Percentiles rank a stretch among this genome's conserved stretches.
These are phyloP conservation scores for Cryptococcus sp. DNA, from an alignment of 1,284 basidiomycete genomes.

Conservation along the genomic window DNA sequence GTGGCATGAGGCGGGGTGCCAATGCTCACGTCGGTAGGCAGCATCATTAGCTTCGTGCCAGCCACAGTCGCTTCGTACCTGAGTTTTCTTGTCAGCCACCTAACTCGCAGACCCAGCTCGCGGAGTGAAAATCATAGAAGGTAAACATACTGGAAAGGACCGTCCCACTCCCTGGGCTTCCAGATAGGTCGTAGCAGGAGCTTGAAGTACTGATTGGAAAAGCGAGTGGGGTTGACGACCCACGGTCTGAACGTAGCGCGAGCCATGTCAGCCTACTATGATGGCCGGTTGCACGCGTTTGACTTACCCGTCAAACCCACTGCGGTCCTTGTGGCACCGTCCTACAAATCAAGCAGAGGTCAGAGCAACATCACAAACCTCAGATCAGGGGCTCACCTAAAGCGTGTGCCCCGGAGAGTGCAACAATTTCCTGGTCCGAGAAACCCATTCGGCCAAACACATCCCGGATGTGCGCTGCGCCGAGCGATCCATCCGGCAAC, in stretches of 20 bases:
- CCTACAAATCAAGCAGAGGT: constrained; percentile 18
- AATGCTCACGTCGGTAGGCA: constrained; percentile 52
- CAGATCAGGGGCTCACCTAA: constrained; percentile 46
- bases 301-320: constrained; percentile 52
- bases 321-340: constrained; percentile 53
- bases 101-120: neutral
- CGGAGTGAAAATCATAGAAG: neutral
- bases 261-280: neutral
- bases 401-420: constrained; percentile 56
- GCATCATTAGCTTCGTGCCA: constrained; percentile 57
- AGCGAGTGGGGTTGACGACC: constrained; percentile 53
- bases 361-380: neutral
- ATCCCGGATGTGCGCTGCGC: constrained; percentile 53
- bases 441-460: constrained; percentile 57
- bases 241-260: constrained; percentile 28
- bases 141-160: constrained; percentile 51
- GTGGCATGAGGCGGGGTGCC: neutral
- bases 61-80: constrained; percentile 50
- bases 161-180: constrained; percentile 55
- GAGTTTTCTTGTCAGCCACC: neutral
- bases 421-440: constrained; percentile 58
- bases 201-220: constrained; percentile 55
- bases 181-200: constrained; percentile 54
- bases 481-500: constrained; percentile 54
- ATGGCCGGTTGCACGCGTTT: neutral